Base-by-base conservation (phyloP, 1,139 yeast species). In the Yamadazyma aaseri region DNA sequence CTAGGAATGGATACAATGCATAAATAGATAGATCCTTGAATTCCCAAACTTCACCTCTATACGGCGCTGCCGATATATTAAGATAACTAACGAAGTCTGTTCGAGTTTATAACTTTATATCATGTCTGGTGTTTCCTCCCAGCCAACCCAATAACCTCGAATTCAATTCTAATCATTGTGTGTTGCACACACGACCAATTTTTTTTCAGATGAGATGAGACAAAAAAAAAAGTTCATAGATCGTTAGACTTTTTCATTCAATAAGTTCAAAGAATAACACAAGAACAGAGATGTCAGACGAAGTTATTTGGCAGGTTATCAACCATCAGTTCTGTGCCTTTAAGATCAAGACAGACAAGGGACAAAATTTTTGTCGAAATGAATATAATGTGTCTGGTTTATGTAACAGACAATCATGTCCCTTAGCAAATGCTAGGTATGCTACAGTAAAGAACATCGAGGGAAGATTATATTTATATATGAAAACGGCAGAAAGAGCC, bases 401-500 rank as follows among this genome's bases (percentile, higher is more conserved):
- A 39, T 92, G 98, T 60, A 76, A 81, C 35, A 79, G 98, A 55
- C 92, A 83, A 58, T 86, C 97, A 11, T 92, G 98, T 58, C 98
- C 98, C 3, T 69, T 92, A 41, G 98, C 98, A 18, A 92, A 92
- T 58, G 86, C 97, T 20, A 79, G 89, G 53, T 92, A 92, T 63
- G 97, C 98, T 22, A 92, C 98, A 0, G 95, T 92, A 33, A 84
- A 92, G 51, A 82, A 79, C 51, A 76, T 87, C 27, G 94, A 89
- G 49, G 98, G 98, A 14, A 78, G 80, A 56, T 68, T 92, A 31
- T 92, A 89, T 55, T 70, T 92, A 26, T 92, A 92, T 64, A 92
- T 92, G 92, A 92, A 92, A 59, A 92, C 97, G 1, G 96, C 95
- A 2, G 98, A 92, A 67, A 79, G 98, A 63, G 94, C 95, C 16